A percentile compares a stretch with the other conserved stretches of the same genome.
phyloP scores from a whole-genome alignment of 495 filamentous ascomycete genomes.

The Aspergillus olivimuriae region DNA sequence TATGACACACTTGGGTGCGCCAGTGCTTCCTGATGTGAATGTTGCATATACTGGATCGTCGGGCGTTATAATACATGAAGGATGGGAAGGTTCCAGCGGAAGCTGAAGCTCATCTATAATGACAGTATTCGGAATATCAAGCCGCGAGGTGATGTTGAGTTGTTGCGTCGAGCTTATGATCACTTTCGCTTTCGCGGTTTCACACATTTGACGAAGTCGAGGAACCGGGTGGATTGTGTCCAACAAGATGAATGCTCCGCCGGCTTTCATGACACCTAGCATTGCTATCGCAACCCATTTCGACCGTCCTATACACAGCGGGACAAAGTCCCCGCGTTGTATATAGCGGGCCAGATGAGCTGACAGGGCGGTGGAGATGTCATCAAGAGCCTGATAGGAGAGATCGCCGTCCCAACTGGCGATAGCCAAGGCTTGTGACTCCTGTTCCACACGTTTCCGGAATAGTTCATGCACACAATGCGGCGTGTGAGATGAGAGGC shows the following conservation, averaged over 20 bases:
- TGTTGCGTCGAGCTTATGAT: not conserved
- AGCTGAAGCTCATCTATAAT: not conserved
- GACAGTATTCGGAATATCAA: not conserved
- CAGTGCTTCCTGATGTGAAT: slow-evolving; percentile 20
- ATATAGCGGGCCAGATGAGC: not conserved
- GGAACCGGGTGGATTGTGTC: slow-evolving; percentile 16
- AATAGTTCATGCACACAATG: not conserved
- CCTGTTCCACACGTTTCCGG: not conserved
- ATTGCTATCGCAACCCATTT: slow-evolving; percentile 31
- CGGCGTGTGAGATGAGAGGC: not conserved
- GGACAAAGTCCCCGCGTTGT: not conserved
- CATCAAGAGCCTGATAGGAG: not conserved
- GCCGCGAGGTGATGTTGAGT: not conserved
- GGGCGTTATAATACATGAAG: not conserved
- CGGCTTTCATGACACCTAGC: slow-evolving; percentile 27
- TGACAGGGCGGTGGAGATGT: not conserved
- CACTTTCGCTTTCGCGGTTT: slow-evolving; percentile 13
- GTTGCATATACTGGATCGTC: not conserved
- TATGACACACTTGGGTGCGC: slow-evolving; percentile 36
- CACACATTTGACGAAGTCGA: slow-evolving; percentile 18
- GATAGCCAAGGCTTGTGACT: not conserved
- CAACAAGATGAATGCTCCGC: slow-evolving; percentile 21
- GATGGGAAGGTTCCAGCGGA: not conserved
- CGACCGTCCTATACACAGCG: slow-evolving; percentile 7
- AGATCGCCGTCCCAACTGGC: not conserved